Base-by-base conservation (phyloP, 176 grass and related monocot species). In the Elymus sibiricus region DNA sequence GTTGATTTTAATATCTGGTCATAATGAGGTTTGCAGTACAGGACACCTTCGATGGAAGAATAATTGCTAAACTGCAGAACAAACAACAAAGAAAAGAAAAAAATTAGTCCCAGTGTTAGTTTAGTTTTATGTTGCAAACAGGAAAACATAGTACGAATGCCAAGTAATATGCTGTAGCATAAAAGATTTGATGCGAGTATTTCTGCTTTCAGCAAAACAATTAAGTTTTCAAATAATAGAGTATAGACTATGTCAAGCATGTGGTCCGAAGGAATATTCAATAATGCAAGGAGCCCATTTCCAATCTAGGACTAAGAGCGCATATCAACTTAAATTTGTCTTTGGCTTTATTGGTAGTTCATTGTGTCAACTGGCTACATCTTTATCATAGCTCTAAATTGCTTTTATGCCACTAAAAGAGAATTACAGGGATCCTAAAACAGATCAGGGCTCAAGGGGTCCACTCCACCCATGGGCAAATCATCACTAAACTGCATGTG, bases 21-120 rank as follows among this genome's bases (percentile, higher is more conserved):
- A 87, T 99, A 99, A 69, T 99, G 97, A 89, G 97, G 97, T 78
- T 93, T 99, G 89, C 97, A 99, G 79, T 97, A 99, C 17, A 99
- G 85, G 29, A 94, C 90, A 34, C 97, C 92, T 83, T 99, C 92
- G 4, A 99, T 81, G 26, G 97, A 99, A 79, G 85, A 94, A 84
- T 97, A 99, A 67, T 97, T 99, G 82, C 90, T 99, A 70, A 99
- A 93, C 94, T 99, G 92, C 82, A 91, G 90, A 83, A 91, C 63
- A 67, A 90, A 84, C 27, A 89, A 81, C 22, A 75, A 89, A 73
- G 22, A 79, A 25, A 74, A 63, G 6, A 80, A 90, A 3, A 68
- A 65, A 82, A 10, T 58, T 66, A 82, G 62, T 69, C 71, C 29
- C 42, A 63, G 0, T 43, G 26, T 79, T 68, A 62, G 12, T 82